Evolutionary conservation across 192 early-diverging fungal species (phyloP).

Genomic region (Dissophora ornata): DNA sequence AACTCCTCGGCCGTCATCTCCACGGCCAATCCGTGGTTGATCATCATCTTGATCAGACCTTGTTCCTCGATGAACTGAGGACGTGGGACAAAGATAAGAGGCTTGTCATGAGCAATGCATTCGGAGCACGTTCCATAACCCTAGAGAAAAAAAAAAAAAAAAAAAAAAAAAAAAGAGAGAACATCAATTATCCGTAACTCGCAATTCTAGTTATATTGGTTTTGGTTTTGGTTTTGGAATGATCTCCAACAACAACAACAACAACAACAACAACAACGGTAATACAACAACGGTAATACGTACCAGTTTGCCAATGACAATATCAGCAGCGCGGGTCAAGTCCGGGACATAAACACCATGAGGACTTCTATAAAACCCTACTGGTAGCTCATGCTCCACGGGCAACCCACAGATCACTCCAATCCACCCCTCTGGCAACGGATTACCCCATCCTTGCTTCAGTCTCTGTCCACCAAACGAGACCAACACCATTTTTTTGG

Average conservation of each 20-base stretch:
- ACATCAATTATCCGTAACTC: too few relatives aligned
- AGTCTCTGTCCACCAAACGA: slow-evolving; percentile 68
- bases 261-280: too few relatives aligned
- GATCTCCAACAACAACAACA: too few relatives aligned
- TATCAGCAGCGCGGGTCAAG: slow-evolving; percentile 67
- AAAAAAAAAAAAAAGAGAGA: background rate
- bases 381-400: slow-evolving; percentile 57
- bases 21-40: slow-evolving; percentile 63
- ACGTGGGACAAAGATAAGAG: slow-evolving; percentile 69
- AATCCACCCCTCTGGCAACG: slow-evolving; percentile 67
- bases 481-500: slow-evolving; percentile 62
- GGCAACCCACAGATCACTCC: slow-evolving; percentile 68
- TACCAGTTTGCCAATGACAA: slow-evolving; percentile 70
- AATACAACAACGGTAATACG: slow-evolving; percentile 10
- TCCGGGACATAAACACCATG: slow-evolving; percentile 71
- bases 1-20: slow-evolving; percentile 66
- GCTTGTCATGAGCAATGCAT: slow-evolving; percentile 65
- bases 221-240: too few relatives aligned
- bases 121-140: slow-evolving; percentile 75
- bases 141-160: slow-evolving; percentile 19
- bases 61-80: slow-evolving; percentile 72
- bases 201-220: too few relatives aligned
- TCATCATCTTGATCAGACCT: slow-evolving; percentile 66
- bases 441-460: slow-evolving; percentile 60
- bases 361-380: slow-evolving; percentile 61